Evolutionary conservation across 768 basidiomycete species (phyloP).

Genomic region (Hebeloma cylindrosporum): DNA sequence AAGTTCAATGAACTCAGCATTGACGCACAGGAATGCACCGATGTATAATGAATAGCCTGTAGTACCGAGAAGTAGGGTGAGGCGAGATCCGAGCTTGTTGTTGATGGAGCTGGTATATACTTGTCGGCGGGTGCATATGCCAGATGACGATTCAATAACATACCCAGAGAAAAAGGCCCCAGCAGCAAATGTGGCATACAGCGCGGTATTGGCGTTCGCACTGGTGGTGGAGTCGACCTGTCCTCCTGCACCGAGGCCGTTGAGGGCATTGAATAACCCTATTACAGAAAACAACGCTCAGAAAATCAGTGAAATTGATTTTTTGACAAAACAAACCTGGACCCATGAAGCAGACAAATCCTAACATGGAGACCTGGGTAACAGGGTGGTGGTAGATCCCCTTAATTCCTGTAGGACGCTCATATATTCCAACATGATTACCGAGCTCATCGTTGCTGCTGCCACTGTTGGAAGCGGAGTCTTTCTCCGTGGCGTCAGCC

Average conservation of each 20-base stretch:
- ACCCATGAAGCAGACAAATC: constrained; percentile 70
- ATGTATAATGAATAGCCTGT: constrained; percentile 77
- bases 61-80: constrained; percentile 74
- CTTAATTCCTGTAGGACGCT: constrained; percentile 50
- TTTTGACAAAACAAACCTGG: constrained; percentile 36
- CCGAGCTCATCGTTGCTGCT: constrained; percentile 17
- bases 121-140: neutral
- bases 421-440: constrained; percentile 29
- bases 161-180: constrained; percentile 59
- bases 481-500: constrained; percentile 19
- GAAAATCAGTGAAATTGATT: too few species aligned
- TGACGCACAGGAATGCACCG: constrained; percentile 64
- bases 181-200: constrained; percentile 57
- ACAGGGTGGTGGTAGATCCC: constrained; percentile 60
- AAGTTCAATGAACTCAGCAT: neutral
- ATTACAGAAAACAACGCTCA: constrained; percentile 5
- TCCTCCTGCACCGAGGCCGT: constrained; percentile 79
- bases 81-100: constrained; percentile 74
- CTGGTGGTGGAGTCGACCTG: constrained; percentile 64
- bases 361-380: constrained; percentile 63
- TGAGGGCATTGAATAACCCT: constrained; percentile 79
- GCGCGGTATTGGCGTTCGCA: constrained; percentile 67
- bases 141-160: constrained; percentile 17
- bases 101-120: constrained; percentile 58
- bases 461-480: constrained; percentile 16